Percentiles rank a stretch among this genome's conserved stretches.
These are phyloP conservation scores for Pseudocercospora pini-densiflorae DNA, from an alignment of 2,329 filamentous ascomycete species.

Conservation along the genomic window DNA sequence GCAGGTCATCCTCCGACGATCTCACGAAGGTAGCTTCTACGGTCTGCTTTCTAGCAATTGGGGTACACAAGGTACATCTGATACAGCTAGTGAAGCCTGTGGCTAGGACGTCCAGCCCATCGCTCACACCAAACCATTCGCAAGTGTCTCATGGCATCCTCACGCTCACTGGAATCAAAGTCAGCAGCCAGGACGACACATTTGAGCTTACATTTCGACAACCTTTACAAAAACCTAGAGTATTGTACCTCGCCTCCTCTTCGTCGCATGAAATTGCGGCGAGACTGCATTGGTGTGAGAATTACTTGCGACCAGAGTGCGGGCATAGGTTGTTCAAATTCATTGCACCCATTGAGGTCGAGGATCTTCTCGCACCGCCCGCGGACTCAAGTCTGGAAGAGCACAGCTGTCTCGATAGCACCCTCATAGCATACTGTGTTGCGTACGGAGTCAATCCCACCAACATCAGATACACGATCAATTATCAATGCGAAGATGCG, in stretches of 20 bases:
- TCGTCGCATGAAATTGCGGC: constrained; percentile 68
- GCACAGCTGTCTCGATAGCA: constrained; percentile 66
- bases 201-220: constrained; percentile 67
- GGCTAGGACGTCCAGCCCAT: constrained; percentile 59
- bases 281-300: constrained; percentile 64
- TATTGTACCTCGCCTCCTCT: constrained; percentile 66
- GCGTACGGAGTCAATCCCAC: constrained; percentile 70
- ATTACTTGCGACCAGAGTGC: constrained; percentile 69
- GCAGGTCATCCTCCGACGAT: constrained; percentile 67
- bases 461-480: constrained; percentile 67
- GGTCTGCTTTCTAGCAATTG: constrained; percentile 71
- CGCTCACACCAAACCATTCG: constrained; percentile 54
- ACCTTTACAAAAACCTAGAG: constrained; percentile 60
- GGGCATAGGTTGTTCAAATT: constrained; percentile 66
- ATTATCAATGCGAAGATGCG: constrained; percentile 66
- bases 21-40: constrained; percentile 67
- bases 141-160: constrained; percentile 66
- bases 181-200: constrained; percentile 67
- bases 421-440: constrained; percentile 70
- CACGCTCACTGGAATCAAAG: constrained; percentile 62
- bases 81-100: constrained; percentile 65
- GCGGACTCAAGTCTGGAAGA: constrained; percentile 62
- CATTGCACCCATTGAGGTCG: constrained; percentile 60
- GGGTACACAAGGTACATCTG: constrained; percentile 70
- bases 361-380: constrained; percentile 55